Conservation (phyloP, 495 filamentous ascomycete species). For the Neurospora sp. region DNA sequence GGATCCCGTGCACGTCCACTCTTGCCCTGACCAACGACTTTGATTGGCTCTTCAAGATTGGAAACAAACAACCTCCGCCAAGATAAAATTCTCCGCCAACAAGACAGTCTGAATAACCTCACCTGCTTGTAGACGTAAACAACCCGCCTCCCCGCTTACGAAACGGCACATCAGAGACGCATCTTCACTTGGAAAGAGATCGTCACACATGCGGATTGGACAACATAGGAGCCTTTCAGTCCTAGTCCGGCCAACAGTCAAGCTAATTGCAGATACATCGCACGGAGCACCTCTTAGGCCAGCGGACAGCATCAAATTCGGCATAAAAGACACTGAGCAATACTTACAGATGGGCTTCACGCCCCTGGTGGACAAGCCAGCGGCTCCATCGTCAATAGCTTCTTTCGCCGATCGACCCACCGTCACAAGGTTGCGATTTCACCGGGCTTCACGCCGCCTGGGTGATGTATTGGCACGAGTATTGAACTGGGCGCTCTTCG, state of each 20-base stretch:
- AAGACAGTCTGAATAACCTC: neutral
- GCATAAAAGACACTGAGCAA: no score
- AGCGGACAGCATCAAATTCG: neutral
- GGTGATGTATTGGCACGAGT: neutral
- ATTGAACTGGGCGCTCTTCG: neutral
- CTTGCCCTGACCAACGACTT: neutral
- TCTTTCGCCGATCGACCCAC: neutral
- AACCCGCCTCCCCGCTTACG: neutral
- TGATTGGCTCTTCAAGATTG: neutral
- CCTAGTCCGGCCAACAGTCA: neutral
- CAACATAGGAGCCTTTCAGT: neutral
- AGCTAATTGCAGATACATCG: neutral
- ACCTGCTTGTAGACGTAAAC: neutral
- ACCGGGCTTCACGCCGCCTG: neutral
- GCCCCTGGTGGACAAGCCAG: neutral
- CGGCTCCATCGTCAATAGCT: neutral
- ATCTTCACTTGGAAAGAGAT: neutral
- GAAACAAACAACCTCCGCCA: neutral
- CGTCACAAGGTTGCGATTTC: neutral
- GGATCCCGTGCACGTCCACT: neutral
- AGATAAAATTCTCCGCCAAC: neutral
- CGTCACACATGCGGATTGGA: neutral
- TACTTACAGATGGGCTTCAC: neutral
- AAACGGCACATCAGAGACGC: neutral
- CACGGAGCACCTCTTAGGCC: neutral